These are phyloP conservation scores for Anisodus acutangulus DNA, from an alignment of 257 asterid species.

Conservation along the genomic window DNA sequence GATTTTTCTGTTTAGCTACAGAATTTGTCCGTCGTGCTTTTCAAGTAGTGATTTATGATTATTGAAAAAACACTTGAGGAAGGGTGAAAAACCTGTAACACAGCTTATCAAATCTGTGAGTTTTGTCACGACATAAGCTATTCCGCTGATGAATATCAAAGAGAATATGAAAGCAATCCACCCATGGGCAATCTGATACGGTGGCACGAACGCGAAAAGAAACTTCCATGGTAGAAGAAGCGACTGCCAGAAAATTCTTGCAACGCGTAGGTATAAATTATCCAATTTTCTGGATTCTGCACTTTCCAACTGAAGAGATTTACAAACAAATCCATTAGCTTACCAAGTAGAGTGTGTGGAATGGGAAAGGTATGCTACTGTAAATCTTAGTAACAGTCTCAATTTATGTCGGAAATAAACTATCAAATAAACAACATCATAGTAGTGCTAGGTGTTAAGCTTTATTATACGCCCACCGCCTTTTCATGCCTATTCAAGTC, in stretches of 20 bases:
- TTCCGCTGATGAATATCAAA: constrained; percentile 74
- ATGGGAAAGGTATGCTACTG: background rate
- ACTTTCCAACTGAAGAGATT: constrained; percentile 60
- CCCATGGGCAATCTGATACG: constrained; percentile 90
- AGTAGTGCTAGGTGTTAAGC: background rate
- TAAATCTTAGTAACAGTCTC: background rate
- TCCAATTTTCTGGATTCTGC: constrained; percentile 55
- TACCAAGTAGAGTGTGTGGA: background rate
- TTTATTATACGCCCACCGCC: background rate
- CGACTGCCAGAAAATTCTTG: constrained; percentile 61
- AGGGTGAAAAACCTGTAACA: constrained; percentile 61
- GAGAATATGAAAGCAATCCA: constrained; percentile 88
- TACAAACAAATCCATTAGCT: background rate
- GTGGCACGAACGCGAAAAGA: constrained; percentile 85
- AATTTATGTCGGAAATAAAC: background rate
- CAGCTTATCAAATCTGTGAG: constrained; percentile 87
- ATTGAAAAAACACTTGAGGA: background rate
- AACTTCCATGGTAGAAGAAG: constrained; percentile 84
- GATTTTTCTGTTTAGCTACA: no score
- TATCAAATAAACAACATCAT: background rate
- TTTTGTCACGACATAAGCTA: constrained; percentile 81
- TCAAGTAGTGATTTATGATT: background rate
- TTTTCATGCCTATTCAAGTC: background rate
- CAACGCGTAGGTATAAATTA: constrained; percentile 43
- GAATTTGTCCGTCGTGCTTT: no score